These are phyloP conservation scores for Buxus sempervirens DNA, from an alignment of 164 flowering plant genomes.

Conservation along the genomic window DNA sequence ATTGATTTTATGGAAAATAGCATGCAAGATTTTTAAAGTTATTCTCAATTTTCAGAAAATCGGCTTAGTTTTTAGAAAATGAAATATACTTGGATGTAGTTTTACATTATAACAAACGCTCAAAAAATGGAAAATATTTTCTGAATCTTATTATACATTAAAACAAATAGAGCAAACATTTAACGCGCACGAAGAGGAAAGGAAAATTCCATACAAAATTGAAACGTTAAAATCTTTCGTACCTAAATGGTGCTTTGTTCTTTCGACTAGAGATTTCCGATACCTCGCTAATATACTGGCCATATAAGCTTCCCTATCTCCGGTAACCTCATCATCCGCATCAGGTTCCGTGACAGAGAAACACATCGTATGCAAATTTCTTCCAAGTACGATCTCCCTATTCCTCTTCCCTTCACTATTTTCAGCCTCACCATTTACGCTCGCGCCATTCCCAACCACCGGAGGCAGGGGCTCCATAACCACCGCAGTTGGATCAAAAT, in stretches of 20 bases:
- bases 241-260: constrained; percentile 91
- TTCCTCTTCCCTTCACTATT: constrained; percentile 18
- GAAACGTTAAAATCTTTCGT: not conserved
- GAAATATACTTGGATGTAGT: too few relatives aligned
- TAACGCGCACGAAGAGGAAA: too few relatives aligned
- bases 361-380: constrained; percentile 79
- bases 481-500: constrained; percentile 41
- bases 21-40: too few relatives aligned
- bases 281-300: constrained; percentile 90
- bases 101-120: too few relatives aligned
- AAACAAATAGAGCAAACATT: too few relatives aligned
- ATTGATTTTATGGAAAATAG: too few relatives aligned
- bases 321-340: constrained; percentile 79
- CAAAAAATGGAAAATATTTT: too few relatives aligned
- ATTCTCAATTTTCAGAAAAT: too few relatives aligned
- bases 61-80: too few relatives aligned
- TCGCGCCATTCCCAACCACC: constrained; percentile 13
- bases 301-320: constrained; percentile 92
- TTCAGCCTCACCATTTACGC: constrained; percentile 6
- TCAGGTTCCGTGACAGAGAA: constrained; percentile 87
- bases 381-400: constrained; percentile 72
- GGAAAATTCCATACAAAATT: not conserved
- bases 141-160: too few relatives aligned
- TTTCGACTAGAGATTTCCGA: constrained; percentile 54
- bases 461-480: constrained; percentile 45